Evolutionary conservation across 345 rosid genomes (phyloP).

Genomic region (Diplotaxis tenuifolia): DNA sequence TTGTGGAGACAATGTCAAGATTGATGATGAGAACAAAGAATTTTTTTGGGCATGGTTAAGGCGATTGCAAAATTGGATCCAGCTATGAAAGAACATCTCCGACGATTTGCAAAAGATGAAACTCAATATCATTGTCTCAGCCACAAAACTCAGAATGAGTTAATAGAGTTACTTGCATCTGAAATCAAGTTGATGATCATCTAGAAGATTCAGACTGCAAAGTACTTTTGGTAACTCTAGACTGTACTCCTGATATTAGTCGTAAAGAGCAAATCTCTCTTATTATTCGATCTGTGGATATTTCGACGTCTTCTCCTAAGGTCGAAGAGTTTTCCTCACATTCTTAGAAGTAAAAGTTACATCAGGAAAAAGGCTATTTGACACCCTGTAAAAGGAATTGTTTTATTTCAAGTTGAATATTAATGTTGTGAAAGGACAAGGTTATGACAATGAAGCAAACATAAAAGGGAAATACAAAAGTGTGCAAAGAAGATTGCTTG

Average conservation of each 20-base stretch:
- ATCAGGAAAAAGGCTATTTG: background rate
- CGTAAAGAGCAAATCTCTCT: background rate
- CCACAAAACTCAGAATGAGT: background rate
- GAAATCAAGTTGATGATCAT: background rate
- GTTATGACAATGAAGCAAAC: background rate
- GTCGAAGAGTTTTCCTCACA: background rate
- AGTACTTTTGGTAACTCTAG: background rate
- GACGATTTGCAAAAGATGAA: background rate
- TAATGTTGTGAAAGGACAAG: background rate
- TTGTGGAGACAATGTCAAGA: background rate
- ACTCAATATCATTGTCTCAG: background rate
- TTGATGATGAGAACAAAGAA: background rate
- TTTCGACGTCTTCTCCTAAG: background rate
- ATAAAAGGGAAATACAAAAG: background rate
- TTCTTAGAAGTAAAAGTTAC: background rate
- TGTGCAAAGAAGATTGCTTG: background rate
- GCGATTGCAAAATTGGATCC: background rate
- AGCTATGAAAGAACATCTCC: background rate
- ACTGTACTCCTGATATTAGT: background rate
- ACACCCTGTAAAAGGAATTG: background rate
- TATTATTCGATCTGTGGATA: background rate
- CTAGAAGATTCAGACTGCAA: background rate
- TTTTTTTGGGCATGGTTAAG: background rate
- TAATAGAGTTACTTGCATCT: background rate
- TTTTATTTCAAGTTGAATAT: too few relatives aligned